phyloP scores from a whole-genome alignment of 331 rosid species.

The Quercus phellos region DNA sequence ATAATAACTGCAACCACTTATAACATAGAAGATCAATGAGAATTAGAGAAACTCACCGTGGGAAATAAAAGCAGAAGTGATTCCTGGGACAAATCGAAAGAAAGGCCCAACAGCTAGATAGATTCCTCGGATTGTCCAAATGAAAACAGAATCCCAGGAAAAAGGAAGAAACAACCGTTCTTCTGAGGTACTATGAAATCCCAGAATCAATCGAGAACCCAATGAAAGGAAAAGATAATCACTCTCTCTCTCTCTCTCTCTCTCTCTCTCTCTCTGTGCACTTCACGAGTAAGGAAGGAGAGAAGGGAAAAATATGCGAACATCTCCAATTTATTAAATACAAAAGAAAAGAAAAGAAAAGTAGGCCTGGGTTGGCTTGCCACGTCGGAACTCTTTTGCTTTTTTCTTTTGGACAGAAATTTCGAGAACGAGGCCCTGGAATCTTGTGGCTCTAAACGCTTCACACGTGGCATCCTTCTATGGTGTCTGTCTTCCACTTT shows the following conservation, averaged over 20 bases:
- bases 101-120: neutral
- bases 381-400: constrained; percentile 37
- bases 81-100: neutral
- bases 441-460: constrained; percentile 68
- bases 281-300: neutral
- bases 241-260: no score
- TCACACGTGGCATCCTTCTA: constrained; percentile 48
- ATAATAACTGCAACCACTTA: neutral
- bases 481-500: constrained; percentile 1
- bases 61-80: neutral
- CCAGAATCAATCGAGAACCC: constrained; percentile 17
- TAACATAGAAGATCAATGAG: constrained; percentile 28
- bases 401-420: constrained; percentile 20
- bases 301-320: neutral
- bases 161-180: neutral
- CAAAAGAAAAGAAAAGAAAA: no score
- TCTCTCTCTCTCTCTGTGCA: neutral
- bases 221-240: neutral
- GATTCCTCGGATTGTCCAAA: constrained; percentile 31
- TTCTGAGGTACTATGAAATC: constrained; percentile 3
- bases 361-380: neutral
- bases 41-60: constrained; percentile 17
- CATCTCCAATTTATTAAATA: neutral
- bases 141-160: constrained; percentile 9
- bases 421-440: constrained; percentile 38